phyloP scores from a whole-genome alignment of 2,329 filamentous ascomycete species.

The Amylocarpus encephaloides region DNA sequence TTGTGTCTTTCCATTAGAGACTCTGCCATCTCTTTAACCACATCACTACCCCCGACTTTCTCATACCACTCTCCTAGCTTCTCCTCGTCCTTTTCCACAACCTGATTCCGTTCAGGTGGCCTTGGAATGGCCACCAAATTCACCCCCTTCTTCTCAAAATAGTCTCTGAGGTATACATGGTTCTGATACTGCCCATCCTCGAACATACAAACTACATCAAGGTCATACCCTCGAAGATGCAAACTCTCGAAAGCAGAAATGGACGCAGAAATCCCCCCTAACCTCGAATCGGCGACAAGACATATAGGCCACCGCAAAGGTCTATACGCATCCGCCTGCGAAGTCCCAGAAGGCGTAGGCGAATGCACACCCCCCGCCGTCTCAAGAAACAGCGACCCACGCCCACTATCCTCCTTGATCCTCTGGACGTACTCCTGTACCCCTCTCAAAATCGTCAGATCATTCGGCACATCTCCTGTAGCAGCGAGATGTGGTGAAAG shows the following conservation, averaged over 20 bases:
- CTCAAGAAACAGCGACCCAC: conserved; percentile 65
- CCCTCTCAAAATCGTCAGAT: conserved; percentile 43
- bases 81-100: conserved; percentile 42
- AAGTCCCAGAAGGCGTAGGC: conserved; percentile 66
- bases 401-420: conserved; percentile 32
- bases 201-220: conserved; percentile 66
- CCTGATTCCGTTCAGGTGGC: conserved; percentile 45
- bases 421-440: conserved; percentile 42
- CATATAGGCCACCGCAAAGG: conserved; percentile 67
- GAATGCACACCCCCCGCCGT: conserved; percentile 80
- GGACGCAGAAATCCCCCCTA: conserved; percentile 75
- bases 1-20: conserved; percentile 48
- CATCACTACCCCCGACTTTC: conserved; percentile 34
- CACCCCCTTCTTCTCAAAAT: conserved; percentile 57
- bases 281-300: conserved; percentile 65
- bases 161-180: conserved; percentile 57
- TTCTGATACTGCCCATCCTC: conserved; percentile 61
- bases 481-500: conserved; percentile 76
- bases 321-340: conserved; percentile 72
- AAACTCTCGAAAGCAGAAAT: conserved; percentile 77
- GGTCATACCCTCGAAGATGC: conserved; percentile 69
- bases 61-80: conserved; percentile 61
- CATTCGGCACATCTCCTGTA: conserved; percentile 38
- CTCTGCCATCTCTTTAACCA: conserved; percentile 41
- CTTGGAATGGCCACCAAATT: conserved; percentile 48